A percentile compares a stretch with the other conserved stretches of the same genome.
These are phyloP conservation scores for Yamadazyma friedrichii DNA, from an alignment of 1,139 yeast genomes.

Conservation along the genomic window DNA sequence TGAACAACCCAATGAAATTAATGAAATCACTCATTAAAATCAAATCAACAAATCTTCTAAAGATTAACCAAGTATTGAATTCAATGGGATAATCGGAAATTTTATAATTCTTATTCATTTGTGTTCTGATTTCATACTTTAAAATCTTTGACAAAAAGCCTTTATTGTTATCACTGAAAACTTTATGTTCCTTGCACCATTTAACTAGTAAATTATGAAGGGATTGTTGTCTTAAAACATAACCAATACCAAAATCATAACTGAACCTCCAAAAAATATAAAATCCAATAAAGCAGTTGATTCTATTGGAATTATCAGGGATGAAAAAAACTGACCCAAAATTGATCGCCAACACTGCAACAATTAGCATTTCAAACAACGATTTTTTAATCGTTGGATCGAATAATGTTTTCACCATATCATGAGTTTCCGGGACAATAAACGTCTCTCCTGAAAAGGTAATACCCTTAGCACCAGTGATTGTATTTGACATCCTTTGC, in stretches of 20 bases:
- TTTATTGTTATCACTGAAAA: constrained; percentile 42
- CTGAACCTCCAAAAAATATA: constrained; percentile 77
- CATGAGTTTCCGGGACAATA: constrained; percentile 76
- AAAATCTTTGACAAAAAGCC: constrained; percentile 43
- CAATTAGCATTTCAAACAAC: constrained; percentile 59
- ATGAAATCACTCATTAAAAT: constrained; percentile 85
- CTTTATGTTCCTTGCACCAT: constrained; percentile 47
- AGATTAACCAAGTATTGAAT: constrained; percentile 80
- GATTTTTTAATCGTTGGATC: constrained; percentile 77
- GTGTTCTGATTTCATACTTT: constrained; percentile 48
- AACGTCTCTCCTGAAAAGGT: constrained; percentile 53
- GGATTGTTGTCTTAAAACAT: constrained; percentile 66
- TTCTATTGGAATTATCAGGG: constrained; percentile 30
- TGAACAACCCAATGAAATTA: constrained; percentile 69
- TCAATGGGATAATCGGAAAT: constrained; percentile 62
- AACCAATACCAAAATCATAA: constrained; percentile 81
- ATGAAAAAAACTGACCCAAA: constrained; percentile 47
- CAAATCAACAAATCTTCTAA: constrained; percentile 78
- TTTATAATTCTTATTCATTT: constrained; percentile 57
- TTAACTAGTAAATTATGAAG: constrained; percentile 54
- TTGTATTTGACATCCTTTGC: constrained; percentile 18
- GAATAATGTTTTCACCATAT: constrained; percentile 79
- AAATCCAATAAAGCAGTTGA: constrained; percentile 47
- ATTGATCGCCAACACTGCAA: constrained; percentile 51
- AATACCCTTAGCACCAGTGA: constrained; percentile 41